Conservation (phyloP, 768 basidiomycete species). For the Gelatoporia subvermispora region DNA sequence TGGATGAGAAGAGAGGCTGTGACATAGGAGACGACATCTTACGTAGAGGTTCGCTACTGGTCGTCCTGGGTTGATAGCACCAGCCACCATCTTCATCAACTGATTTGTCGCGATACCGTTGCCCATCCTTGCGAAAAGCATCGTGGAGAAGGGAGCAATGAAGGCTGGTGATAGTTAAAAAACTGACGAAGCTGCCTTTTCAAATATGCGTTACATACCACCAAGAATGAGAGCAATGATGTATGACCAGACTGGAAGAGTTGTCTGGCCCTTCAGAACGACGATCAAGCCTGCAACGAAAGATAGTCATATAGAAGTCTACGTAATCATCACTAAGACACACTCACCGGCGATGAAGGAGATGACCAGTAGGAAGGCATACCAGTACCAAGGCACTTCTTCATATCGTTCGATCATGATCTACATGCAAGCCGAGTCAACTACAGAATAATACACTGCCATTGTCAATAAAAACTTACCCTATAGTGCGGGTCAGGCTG, state of each 20-base stretch:
- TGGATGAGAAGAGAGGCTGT: too few species aligned
- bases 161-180: conserved; percentile 6
- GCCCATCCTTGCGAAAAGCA: conserved; percentile 56
- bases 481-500: conserved; percentile 57
- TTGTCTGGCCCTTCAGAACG: conserved; percentile 52
- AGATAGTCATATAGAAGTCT: background rate
- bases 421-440: conserved; percentile 13
- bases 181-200: background rate
- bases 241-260: conserved; percentile 60
- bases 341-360: conserved; percentile 51
- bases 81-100: conserved; percentile 63
- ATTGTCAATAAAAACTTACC: conserved; percentile 21
- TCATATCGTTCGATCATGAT: conserved; percentile 50
- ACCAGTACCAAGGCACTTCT: conserved; percentile 63
- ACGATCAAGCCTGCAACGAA: conserved; percentile 45
- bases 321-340: background rate
- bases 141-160: conserved; percentile 48
- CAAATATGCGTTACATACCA: conserved; percentile 11
- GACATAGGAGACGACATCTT: conserved; percentile 7
- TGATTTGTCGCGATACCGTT: conserved; percentile 56
- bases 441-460: conserved; percentile 15
- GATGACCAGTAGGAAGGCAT: conserved; percentile 40
- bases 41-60: conserved; percentile 71
- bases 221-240: conserved; percentile 52
- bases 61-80: conserved; percentile 54